Percentiles rank a stretch among this genome's conserved stretches.
These are phyloP conservation scores for Citrullus amarus DNA, from an alignment of 306 rosid genomes.

Conservation along the genomic window DNA sequence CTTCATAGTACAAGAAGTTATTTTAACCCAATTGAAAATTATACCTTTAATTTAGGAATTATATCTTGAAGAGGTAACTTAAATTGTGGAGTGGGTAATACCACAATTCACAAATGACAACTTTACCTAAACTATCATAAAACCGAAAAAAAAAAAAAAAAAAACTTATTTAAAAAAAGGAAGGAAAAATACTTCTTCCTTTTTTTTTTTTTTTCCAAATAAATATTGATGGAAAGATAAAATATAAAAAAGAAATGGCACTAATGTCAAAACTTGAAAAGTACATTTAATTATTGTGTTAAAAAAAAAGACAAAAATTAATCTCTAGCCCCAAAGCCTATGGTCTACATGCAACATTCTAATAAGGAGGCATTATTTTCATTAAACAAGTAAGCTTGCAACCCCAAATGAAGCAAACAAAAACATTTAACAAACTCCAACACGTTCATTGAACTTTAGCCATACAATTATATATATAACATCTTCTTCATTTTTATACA, in stretches of 20 bases:
- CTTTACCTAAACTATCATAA: too few species aligned
- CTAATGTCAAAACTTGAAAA: neutral
- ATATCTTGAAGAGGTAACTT: too few species aligned
- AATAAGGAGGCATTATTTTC: neutral
- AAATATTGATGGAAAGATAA: neutral
- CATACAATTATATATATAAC: neutral
- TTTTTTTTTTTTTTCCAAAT: too few species aligned
- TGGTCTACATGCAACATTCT: neutral
- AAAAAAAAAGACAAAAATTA: neutral
- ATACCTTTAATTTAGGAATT: too few species aligned
- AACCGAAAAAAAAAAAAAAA: too few species aligned
- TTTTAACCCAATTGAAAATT: too few species aligned
- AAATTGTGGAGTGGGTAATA: too few species aligned
- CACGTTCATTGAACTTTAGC: conserved; percentile 31
- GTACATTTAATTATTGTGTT: neutral
- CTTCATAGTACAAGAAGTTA: too few species aligned
- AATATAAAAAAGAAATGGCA: neutral
- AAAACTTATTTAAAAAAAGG: too few species aligned
- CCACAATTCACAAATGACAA: too few species aligned
- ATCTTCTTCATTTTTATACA: neutral
- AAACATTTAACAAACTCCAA: conserved; percentile 6
- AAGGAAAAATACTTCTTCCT: too few species aligned
- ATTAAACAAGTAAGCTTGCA: neutral
- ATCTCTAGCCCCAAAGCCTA: neutral
- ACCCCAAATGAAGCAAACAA: conserved; percentile 15